Conservation (phyloP, 2,329 filamentous ascomycete species). For the Ustulina deusta region DNA sequence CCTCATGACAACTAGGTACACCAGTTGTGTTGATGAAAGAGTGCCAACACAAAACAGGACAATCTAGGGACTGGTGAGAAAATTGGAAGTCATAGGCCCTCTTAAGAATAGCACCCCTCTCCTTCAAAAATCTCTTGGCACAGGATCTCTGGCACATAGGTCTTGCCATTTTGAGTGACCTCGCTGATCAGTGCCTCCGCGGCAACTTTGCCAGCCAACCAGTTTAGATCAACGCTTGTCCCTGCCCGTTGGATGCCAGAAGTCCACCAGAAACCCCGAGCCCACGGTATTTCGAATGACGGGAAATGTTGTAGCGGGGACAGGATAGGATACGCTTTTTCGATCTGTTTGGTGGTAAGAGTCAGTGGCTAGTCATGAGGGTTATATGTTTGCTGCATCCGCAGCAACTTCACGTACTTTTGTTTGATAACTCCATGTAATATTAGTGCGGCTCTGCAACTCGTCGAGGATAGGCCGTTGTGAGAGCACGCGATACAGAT, state of each 20-base stretch:
- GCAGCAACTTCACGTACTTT: slow-evolving; percentile 8
- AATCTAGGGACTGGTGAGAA: too few species aligned
- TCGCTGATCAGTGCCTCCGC: slow-evolving; percentile 42
- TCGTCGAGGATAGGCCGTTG: slow-evolving; percentile 10
- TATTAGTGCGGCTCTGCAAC: slow-evolving; percentile 7
- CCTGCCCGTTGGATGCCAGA: slow-evolving; percentile 42
- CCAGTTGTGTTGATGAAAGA: neutral
- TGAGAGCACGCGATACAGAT: slow-evolving; percentile 35
- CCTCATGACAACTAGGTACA: neutral
- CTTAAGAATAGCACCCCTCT: too few species aligned
- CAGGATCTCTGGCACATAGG: too few species aligned
- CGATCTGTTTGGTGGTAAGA: slow-evolving; percentile 40
- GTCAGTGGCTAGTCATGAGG: slow-evolving; percentile 16
- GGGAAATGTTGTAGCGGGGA: slow-evolving; percentile 37
- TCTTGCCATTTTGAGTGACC: neutral
- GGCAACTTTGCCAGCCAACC: slow-evolving; percentile 45
- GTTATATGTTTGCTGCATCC: neutral
- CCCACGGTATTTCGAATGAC: slow-evolving; percentile 39
- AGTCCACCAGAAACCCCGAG: slow-evolving; percentile 47
- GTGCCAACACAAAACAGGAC: neutral
- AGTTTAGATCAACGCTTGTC: slow-evolving; percentile 45
- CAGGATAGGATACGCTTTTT: slow-evolving; percentile 42
- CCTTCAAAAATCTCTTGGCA: too few species aligned
- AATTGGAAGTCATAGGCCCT: too few species aligned
- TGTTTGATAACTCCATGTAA: slow-evolving; percentile 30